Evolutionary conservation across 169 alveolate genomes (phyloP), one percentile per base, ranked within the genome.

Genomic region (Plasmodium fragile): DNA sequence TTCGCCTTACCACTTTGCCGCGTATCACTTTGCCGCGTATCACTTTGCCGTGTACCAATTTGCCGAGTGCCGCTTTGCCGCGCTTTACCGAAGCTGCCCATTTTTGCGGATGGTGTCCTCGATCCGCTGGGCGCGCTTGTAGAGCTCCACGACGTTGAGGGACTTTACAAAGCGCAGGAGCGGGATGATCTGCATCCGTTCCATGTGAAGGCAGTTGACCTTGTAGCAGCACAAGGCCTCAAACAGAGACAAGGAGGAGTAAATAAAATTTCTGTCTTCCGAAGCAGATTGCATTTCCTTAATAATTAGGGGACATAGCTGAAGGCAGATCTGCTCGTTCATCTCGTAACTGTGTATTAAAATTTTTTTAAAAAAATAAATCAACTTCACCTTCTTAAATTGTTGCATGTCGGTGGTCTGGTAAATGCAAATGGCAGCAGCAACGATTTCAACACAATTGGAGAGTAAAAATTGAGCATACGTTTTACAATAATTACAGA

Each of bases 331-430:
- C 65, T 85, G 55, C 4, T 55, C 84, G 69, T 49, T 75, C 16
- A 59, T 73, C 13, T 73, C 30, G 45, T 85, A 85, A 25, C 80
- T 41, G 79, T 85, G 28, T 28, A 52, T 43, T 2, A 53, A 30
- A 1, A 85, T 45, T 36, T 85, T 77, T 53, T 75, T 85, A 85
- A 85, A 85, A 75, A 85, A 85, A 32, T 32, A 85, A 2, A 85
- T 85, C 30, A 85, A 34, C 79, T 85, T 85, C 4, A 73, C 65
- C 49, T 85, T 85, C 34, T 85, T 52, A 34, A 85, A 85, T 3
- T 34, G 30, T 32, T 53, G 16, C 13, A 49, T 39, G 36, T 85
- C 81, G 3, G 93, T 75, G 59, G 93, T 22, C 41, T 85, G 85
- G 11, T 85, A 85, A 2, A 69, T 85, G 65, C 30, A 85, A 7